Conservation (phyloP, 176 grass and related monocot genomes). For the Avena eriantha region DNA sequence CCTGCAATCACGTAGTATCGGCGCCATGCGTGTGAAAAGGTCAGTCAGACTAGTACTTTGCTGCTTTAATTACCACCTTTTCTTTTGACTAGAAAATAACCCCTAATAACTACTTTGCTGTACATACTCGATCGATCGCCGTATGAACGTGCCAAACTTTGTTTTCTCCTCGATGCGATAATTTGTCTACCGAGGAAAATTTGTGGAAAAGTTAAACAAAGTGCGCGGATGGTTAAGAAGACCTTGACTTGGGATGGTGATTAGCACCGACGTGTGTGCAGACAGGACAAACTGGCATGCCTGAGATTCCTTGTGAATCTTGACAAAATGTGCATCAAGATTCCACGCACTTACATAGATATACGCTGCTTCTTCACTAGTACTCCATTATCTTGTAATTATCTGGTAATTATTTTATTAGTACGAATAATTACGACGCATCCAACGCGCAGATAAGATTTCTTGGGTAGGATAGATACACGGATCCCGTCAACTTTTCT, state of each 20-base stretch:
- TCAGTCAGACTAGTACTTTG: neutral
- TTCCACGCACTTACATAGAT: neutral
- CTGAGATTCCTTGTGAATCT: neutral
- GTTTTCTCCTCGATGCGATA: neutral
- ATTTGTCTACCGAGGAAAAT: neutral
- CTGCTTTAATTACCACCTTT: neutral
- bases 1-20: constrained; percentile 21
- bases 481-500: constrained; percentile 4
- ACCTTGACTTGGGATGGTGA: constrained; percentile 45
- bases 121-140: neutral
- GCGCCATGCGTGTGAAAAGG: neutral
- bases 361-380: neutral
- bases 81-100: neutral
- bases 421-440: neutral
- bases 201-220: neutral
- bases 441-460: neutral
- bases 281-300: neutral
- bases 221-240: neutral
- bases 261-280: neutral
- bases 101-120: neutral
- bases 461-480: neutral
- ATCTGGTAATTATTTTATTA: neutral
- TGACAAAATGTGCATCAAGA: neutral
- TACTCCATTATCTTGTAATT: too few species aligned
- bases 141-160: neutral